phyloP scores from a whole-genome alignment of 768 basidiomycete genomes.

The Trichaptum fuscoviolaceum region DNA sequence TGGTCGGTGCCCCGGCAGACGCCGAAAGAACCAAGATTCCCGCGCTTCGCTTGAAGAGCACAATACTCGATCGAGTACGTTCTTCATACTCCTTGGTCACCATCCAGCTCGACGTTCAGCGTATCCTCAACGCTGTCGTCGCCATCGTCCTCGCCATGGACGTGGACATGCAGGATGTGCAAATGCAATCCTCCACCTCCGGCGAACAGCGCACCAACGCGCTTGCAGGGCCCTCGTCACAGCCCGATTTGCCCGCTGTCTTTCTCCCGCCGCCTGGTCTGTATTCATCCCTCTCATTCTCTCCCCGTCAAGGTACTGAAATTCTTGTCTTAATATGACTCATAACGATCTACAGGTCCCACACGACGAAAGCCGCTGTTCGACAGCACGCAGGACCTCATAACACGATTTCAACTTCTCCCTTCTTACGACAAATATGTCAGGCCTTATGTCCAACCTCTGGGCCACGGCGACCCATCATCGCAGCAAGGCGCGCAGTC shows the following conservation, averaged over 20 bases:
- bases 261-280: slow-evolving; percentile 25
- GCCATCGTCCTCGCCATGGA: background rate
- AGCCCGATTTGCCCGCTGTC: slow-evolving; percentile 25
- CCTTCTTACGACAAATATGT: slow-evolving; percentile 81
- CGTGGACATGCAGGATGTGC: background rate
- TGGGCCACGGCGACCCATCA: slow-evolving; percentile 24
- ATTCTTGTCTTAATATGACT: slow-evolving; percentile 21
- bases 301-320: slow-evolving; percentile 21
- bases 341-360: slow-evolving; percentile 25
- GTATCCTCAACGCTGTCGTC: background rate
- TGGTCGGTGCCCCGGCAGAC: background rate
- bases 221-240: slow-evolving; percentile 56
- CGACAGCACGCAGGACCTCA: slow-evolving; percentile 73
- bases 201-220: slow-evolving; percentile 41
- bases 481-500: slow-evolving; percentile 6
- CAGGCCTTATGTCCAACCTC: slow-evolving; percentile 40
- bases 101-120: slow-evolving; percentile 1
- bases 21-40: background rate
- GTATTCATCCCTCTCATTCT: slow-evolving; percentile 33
- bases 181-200: background rate
- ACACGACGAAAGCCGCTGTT: slow-evolving; percentile 41
- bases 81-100: background rate
- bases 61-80: background rate
- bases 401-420: slow-evolving; percentile 64
- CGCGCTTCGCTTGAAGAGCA: background rate